These are phyloP conservation scores for Maudiozyma bulderi DNA, from an alignment of 805 yeast species.

Conservation along the genomic window DNA sequence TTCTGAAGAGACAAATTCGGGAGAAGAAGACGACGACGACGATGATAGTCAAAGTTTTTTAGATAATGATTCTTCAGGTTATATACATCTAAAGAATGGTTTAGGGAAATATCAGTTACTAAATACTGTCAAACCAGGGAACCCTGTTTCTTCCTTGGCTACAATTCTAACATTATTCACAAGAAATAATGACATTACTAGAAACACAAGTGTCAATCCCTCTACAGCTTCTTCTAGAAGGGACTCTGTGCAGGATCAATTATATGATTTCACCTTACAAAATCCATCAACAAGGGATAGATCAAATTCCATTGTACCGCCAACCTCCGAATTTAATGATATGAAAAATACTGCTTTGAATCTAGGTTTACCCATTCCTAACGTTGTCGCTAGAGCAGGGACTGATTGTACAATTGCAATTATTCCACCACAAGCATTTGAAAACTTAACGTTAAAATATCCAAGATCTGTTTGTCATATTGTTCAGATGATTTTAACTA, in stretches of 20 bases:
- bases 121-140: constrained; percentile 72
- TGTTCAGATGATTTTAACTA: constrained; percentile 81
- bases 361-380: constrained; percentile 18
- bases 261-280: background rate
- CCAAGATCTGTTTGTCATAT: constrained; percentile 91
- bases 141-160: constrained; percentile 76
- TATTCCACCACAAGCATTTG: constrained; percentile 78
- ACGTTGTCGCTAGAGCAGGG: constrained; percentile 65
- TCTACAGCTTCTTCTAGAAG: background rate
- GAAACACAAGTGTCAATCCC: background rate
- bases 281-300: background rate
- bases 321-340: background rate
- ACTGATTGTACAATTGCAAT: constrained; percentile 78
- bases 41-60: background rate
- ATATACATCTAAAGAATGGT: constrained; percentile 19
- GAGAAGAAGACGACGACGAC: background rate
- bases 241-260: background rate
- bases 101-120: constrained; percentile 52
- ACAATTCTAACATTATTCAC: constrained; percentile 72
- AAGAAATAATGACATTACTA: background rate
- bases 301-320: background rate
- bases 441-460: constrained; percentile 56
- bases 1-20: background rate
- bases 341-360: background rate
- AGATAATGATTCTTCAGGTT: constrained; percentile 5